Percentiles rank a stretch among this genome's conserved stretches.
These are phyloP conservation scores for Rhynchospora breviuscula DNA, from an alignment of 176 grass and related monocot genomes.

Conservation along the genomic window DNA sequence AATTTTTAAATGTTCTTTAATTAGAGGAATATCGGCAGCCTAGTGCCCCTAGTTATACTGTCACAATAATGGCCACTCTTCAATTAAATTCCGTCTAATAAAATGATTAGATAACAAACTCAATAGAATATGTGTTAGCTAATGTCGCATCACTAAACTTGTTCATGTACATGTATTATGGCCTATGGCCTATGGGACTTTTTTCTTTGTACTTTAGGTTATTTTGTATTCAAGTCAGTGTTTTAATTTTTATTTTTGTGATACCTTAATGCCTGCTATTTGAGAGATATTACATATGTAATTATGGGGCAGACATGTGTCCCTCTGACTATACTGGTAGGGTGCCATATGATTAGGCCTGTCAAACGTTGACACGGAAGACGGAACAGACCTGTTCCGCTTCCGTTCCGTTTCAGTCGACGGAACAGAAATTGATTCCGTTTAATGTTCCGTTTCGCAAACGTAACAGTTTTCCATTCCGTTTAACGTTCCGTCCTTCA, in stretches of 20 bases:
- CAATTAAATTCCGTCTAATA: background rate
- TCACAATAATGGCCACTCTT: background rate
- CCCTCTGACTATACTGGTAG: background rate
- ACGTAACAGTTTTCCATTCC: too few species aligned
- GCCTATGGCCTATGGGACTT: too few species aligned
- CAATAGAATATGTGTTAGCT: background rate
- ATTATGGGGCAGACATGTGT: background rate
- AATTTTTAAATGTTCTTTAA: too few species aligned
- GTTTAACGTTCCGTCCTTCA: too few species aligned
- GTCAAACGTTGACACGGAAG: too few species aligned
- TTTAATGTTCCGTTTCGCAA: too few species aligned
- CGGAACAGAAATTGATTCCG: too few species aligned
- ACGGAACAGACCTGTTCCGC: too few species aligned
- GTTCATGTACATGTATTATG: background rate
- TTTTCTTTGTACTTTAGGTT: background rate
- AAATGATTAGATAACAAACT: background rate
- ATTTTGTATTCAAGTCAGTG: background rate
- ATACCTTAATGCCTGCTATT: background rate
- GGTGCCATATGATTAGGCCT: background rate
- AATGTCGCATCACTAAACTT: background rate
- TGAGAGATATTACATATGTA: background rate
- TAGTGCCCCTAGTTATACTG: background rate
- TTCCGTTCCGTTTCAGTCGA: too few species aligned
- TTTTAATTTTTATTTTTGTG: background rate
- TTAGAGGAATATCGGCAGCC: too few species aligned